A percentile compares a stretch with the other conserved stretches of the same genome.
These are phyloP conservation scores for Clonostachys rhizophaga DNA, from an alignment of 2,329 filamentous ascomycete species.

Conservation along the genomic window DNA sequence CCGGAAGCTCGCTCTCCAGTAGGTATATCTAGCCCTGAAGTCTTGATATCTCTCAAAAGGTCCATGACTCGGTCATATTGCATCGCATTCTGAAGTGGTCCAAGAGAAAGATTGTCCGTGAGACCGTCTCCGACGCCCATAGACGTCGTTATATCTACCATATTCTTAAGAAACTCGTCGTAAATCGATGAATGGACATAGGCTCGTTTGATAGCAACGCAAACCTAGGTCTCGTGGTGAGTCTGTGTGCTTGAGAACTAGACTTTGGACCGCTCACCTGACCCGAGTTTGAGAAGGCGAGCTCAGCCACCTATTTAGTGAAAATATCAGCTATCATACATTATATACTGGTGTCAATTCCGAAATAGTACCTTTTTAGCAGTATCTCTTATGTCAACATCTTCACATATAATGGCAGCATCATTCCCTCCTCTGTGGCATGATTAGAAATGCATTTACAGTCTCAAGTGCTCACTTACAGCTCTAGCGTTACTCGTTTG, in stretches of 20 bases:
- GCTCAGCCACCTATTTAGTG: slow-evolving; percentile 2
- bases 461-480: neutral
- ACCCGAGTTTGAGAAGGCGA: slow-evolving; percentile 52
- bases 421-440: slow-evolving; percentile 46
- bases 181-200: slow-evolving; percentile 59
- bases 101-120: slow-evolving; percentile 31
- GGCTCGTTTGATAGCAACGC: slow-evolving; percentile 41
- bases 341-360: slow-evolving; percentile 25
- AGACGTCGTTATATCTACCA: slow-evolving; percentile 16
- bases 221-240: no score
- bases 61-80: slow-evolving; percentile 29
- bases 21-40: no score
- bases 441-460: no score
- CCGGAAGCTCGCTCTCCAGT: no score
- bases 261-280: slow-evolving; percentile 15
- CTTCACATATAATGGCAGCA: slow-evolving; percentile 25
- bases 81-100: slow-evolving; percentile 52
- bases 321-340: no score
- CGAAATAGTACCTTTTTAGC: slow-evolving; percentile 11
- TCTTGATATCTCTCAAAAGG: no score
- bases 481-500: slow-evolving; percentile 4
- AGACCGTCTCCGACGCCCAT: slow-evolving; percentile 36
- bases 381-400: slow-evolving; percentile 41
- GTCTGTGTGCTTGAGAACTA: slow-evolving; percentile 4
- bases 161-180: slow-evolving; percentile 16